phyloP scores from a whole-genome alignment of 2,329 filamentous ascomycete species.

The Paradendryphiella salina region DNA sequence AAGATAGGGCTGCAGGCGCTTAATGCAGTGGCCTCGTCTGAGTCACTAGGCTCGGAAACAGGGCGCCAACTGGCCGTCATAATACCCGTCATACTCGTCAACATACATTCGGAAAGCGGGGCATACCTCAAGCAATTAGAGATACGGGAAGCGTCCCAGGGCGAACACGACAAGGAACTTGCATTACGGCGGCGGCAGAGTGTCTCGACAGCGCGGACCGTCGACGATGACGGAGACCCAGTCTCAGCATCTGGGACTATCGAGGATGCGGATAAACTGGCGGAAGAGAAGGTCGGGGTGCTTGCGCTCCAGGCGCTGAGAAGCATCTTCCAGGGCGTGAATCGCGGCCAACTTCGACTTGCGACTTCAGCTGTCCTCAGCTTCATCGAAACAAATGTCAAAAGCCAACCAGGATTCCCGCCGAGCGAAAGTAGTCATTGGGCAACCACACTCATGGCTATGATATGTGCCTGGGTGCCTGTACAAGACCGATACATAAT shows the following conservation, averaged over 20 bases:
- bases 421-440: conserved; percentile 64
- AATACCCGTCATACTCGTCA: conserved; percentile 83
- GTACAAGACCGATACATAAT: conserved; percentile 95
- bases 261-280: conserved; percentile 83
- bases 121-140: conserved; percentile 70
- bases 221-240: conserved; percentile 66
- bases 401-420: conserved; percentile 34
- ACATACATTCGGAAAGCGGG: conserved; percentile 75
- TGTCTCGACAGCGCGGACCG: conserved; percentile 74
- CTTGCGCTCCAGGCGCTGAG: conserved; percentile 85
- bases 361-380: conserved; percentile 74
- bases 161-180: conserved; percentile 68
- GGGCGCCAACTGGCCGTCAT: conserved; percentile 76
- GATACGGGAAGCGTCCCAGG: conserved; percentile 67
- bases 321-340: conserved; percentile 81
- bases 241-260: conserved; percentile 76
- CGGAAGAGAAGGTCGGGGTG: conserved; percentile 84
- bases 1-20: conserved; percentile 67
- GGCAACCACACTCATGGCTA: conserved; percentile 79
- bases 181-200: conserved; percentile 71
- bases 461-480: conserved; percentile 83
- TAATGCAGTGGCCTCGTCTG: conserved; percentile 77
- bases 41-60: conserved; percentile 74
- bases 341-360: conserved; percentile 76
- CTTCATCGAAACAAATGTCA: conserved; percentile 61